These are phyloP conservation scores for Atkinsonella texensis DNA, from an alignment of 2,329 filamentous ascomycete genomes.

Conservation along the genomic window DNA sequence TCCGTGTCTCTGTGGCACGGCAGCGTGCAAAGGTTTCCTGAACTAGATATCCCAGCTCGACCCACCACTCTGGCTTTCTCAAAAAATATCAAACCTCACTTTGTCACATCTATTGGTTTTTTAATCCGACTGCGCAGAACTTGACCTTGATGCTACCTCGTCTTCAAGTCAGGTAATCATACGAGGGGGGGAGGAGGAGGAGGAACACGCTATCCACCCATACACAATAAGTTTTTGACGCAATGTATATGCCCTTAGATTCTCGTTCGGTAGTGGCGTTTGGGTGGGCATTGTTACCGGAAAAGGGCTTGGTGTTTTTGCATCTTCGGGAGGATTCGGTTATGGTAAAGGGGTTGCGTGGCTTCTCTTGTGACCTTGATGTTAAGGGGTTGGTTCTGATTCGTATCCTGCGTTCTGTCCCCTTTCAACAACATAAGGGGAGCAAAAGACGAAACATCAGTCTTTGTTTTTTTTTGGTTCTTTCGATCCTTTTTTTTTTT, in stretches of 20 bases:
- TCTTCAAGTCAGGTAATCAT: background rate
- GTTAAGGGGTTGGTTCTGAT: background rate
- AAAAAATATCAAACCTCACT: background rate
- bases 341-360: background rate
- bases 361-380: background rate
- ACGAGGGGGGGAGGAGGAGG: background rate
- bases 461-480: background rate
- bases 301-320: background rate
- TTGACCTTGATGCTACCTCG: background rate
- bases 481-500: background rate
- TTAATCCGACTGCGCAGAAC: background rate
- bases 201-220: background rate
- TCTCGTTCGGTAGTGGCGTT: conserved; percentile 6
- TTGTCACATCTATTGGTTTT: conserved; percentile 1
- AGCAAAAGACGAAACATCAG: too few relatives aligned
- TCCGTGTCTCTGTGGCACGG: conserved; percentile 90
- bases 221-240: background rate
- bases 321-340: background rate
- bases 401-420: background rate
- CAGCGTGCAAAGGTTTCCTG: conserved; percentile 96
- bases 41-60: conserved; percentile 47
- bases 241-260: conserved; percentile 5
- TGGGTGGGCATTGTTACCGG: conserved; percentile 5
- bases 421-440: background rate
- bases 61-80: background rate